Evolutionary conservation across 371 early-diverging fungal genomes (phyloP).

Genomic region (Blyttiomyces sp.): DNA sequence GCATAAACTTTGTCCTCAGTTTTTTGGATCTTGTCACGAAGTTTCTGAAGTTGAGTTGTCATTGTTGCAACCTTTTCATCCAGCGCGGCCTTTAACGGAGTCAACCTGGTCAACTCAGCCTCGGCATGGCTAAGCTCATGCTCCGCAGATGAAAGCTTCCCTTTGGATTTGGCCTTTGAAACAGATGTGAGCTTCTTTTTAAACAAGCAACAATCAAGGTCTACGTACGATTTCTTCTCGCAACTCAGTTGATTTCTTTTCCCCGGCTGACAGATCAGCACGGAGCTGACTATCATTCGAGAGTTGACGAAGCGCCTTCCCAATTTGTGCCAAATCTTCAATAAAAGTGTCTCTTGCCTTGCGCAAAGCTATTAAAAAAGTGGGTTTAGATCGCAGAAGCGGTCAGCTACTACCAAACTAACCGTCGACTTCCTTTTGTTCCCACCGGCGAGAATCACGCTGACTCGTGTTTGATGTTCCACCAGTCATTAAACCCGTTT

Average conservation of each 20-base stretch:
- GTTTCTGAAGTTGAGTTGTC: slow-evolving; percentile 25
- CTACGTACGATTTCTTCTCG: too few species aligned
- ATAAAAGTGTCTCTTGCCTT: slow-evolving; percentile 66
- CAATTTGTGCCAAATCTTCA: slow-evolving; percentile 66
- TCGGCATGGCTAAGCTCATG: too few species aligned
- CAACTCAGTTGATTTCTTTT: too few species aligned
- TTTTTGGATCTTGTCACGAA: slow-evolving; percentile 53
- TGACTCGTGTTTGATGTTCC: slow-evolving; percentile 22
- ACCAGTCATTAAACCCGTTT: slow-evolving; percentile 94
- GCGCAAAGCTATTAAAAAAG: slow-evolving; percentile 40
- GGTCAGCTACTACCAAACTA: neutral
- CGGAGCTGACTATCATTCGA: slow-evolving; percentile 31
- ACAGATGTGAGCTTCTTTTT: too few species aligned
- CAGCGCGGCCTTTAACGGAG: too few species aligned
- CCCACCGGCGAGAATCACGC: slow-evolving; percentile 69
- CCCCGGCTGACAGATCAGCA: slow-evolving; percentile 18
- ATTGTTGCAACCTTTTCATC: too few species aligned
- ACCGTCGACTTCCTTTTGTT: slow-evolving; percentile 80
- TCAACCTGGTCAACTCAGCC: too few species aligned
- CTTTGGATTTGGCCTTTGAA: too few species aligned
- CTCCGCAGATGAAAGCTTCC: too few species aligned
- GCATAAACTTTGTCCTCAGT: slow-evolving; percentile 76
- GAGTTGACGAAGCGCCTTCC: slow-evolving; percentile 59
- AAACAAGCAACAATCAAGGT: too few species aligned
- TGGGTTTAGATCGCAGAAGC: slow-evolving; percentile 2